Base-by-base conservation (phyloP, 805 yeast species). In the Blastobotrys parvus region DNA sequence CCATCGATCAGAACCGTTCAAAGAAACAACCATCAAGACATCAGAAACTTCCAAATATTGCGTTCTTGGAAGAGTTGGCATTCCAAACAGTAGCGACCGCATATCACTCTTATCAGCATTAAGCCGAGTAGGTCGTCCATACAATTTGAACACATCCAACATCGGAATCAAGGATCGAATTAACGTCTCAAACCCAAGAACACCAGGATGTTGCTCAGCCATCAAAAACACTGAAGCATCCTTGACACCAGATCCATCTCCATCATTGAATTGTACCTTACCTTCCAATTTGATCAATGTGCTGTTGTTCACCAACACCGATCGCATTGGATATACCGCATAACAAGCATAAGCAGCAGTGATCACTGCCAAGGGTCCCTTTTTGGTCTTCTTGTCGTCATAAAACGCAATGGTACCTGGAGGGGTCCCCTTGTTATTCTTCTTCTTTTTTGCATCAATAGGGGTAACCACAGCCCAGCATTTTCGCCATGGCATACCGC, bases 401-500 rank as follows among this genome's bases (percentile, higher is more conserved):
- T 75, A 92, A 52, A 92, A 82, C n/a, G 76, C 68, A 19, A 87
- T 77, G 52, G 78, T 71, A 23, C 96, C 96, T 11, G 52, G 46
- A n/a, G n/a, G n/a, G 2, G 53, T 50, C 6, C 74, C 69, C 34
- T 59, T 54, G 38, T 62, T 62, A 46, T 62, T 60, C 47, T 50
- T 69, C 52, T 61, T 71, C 50, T 55, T 63, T 61, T 64, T 48
- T 61, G 64, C 50, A 61, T 78, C 55, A 57, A 31, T 67, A 50
- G 54, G 88, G 67, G 51, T 89, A 44, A 90, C 75, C 8, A 89
- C 95, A 2, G 95, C 90, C 67, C 76, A 92, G 58, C 96, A 90
- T 46, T 94, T 74, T 58, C 81, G 84, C 97, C 97, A 92, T 1
- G 97, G 95, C 94, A 87, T 86, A 19, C 98, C 98, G 7, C 92